A percentile compares a stretch with the other conserved stretches of the same genome.
Evolutionary conservation across 306 rosid species (phyloP).

Genomic region (Pterocarpus santalinus): DNA sequence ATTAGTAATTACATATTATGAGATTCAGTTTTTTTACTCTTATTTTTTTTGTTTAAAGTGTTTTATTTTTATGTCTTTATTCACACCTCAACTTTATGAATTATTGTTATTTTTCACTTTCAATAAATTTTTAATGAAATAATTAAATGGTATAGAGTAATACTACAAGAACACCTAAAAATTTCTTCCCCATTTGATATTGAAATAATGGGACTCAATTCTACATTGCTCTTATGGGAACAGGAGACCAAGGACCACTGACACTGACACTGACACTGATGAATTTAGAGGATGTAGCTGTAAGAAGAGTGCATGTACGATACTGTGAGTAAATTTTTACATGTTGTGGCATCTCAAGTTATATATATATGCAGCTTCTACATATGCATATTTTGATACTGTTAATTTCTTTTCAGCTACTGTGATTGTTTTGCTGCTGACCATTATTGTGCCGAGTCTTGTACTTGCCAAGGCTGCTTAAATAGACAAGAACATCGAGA

Average conservation of each 20-base stretch:
- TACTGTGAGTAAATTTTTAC: background rate
- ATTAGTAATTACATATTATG: too few relatives aligned
- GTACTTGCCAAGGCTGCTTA: conserved; percentile 66
- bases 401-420: conserved; percentile 45
- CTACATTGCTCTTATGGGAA: conserved; percentile 48
- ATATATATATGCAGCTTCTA: background rate
- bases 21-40: too few relatives aligned
- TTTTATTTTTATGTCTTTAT: too few relatives aligned
- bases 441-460: conserved; percentile 49
- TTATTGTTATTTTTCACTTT: too few relatives aligned
- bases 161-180: too few relatives aligned
- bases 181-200: too few relatives aligned
- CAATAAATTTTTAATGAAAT: too few relatives aligned
- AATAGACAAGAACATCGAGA: conserved; percentile 54
- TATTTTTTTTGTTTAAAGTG: too few relatives aligned
- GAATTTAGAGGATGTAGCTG: conserved; percentile 19
- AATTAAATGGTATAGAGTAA: too few relatives aligned
- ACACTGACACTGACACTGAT: conserved; percentile 42
- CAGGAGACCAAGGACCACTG: conserved; percentile 19
- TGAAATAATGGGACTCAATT: background rate
- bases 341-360: background rate
- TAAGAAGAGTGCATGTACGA: background rate
- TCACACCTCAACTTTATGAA: too few relatives aligned
- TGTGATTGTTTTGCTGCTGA: conserved; percentile 67
- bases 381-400: background rate